Conservation (phyloP, 2,329 filamentous ascomycete genomes). For the Didymella arachidicola region DNA sequence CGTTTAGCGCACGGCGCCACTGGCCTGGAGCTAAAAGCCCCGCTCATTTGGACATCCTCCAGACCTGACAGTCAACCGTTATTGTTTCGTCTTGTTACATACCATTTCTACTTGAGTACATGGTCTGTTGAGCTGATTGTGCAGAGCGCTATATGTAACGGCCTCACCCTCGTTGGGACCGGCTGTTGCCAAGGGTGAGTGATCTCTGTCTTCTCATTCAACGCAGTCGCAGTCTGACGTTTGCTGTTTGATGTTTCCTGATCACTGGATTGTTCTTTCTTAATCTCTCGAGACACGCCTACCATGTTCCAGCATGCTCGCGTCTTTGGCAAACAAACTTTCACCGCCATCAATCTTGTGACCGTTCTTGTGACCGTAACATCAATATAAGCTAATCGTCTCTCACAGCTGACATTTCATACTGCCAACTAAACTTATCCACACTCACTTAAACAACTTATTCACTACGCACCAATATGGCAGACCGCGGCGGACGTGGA, state of each 20-base stretch:
- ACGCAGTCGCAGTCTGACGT: not conserved
- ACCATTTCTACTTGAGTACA: not conserved
- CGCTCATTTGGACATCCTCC: slow-evolving; percentile 2
- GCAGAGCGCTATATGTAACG: not conserved
- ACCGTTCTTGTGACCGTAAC: not conserved
- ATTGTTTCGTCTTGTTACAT: not conserved
- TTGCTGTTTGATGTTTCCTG: too few relatives aligned
- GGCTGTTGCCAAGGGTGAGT: slow-evolving; percentile 6
- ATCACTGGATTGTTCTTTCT: not conserved
- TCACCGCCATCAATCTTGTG: not conserved
- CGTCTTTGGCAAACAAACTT: not conserved
- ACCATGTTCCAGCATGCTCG: not conserved
- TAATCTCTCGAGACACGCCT: not conserved
- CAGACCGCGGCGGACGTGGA: slow-evolving; percentile 21
- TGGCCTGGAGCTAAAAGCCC: slow-evolving; percentile 4
- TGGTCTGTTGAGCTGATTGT: not conserved
- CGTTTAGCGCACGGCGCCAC: slow-evolving; percentile 14
- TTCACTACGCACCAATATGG: slow-evolving; percentile 3
- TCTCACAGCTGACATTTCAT: not conserved
- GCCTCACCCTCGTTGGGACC: not conserved
- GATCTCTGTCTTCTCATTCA: not conserved
- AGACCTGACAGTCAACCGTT: not conserved
- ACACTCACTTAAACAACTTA: not conserved
- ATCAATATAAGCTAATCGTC: not conserved
- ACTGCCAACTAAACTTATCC: not conserved